These are phyloP conservation scores for Leishmania tropica DNA, from an alignment of 208 protist genomes.

Conservation along the genomic window DNA sequence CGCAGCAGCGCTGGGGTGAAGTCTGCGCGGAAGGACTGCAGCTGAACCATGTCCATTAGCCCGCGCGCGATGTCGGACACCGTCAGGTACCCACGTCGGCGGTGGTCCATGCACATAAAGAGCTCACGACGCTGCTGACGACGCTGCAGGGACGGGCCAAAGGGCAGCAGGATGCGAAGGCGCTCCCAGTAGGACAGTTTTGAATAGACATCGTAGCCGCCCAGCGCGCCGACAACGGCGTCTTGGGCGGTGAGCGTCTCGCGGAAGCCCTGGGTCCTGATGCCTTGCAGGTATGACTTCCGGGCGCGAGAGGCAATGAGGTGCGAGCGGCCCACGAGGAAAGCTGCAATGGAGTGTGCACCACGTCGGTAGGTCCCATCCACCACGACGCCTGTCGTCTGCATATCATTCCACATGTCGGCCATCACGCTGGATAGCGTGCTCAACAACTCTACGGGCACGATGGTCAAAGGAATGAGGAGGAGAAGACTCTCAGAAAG, in stretches of 20 bases:
- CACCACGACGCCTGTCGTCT: constrained; percentile 18
- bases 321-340: constrained; percentile 23
- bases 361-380: constrained; percentile 17
- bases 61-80: constrained; percentile 45
- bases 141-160: constrained; percentile 36
- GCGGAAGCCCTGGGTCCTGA: constrained; percentile 6
- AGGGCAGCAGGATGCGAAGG: constrained; percentile 53
- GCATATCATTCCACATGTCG: constrained; percentile 21
- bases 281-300: constrained; percentile 22
- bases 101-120: constrained; percentile 48
- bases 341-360: constrained; percentile 24
- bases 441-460: constrained; percentile 18
- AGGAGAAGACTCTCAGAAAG: constrained; percentile 26
- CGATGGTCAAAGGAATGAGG: constrained; percentile 6
- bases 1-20: constrained; percentile 49
- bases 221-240: constrained; percentile 19
- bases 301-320: constrained; percentile 18
- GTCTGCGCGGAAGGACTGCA: constrained; percentile 55
- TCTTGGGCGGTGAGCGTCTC: constrained; percentile 17
- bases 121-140: constrained; percentile 48
- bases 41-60: constrained; percentile 43
- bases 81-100: constrained; percentile 38
- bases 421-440: constrained; percentile 12
- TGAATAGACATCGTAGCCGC: constrained; percentile 10
- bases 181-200: constrained; percentile 55